Evolutionary conservation across 257 asterid species (phyloP), one percentile per base, ranked within the genome.

Genomic region (Nicotiana paniculata): DNA sequence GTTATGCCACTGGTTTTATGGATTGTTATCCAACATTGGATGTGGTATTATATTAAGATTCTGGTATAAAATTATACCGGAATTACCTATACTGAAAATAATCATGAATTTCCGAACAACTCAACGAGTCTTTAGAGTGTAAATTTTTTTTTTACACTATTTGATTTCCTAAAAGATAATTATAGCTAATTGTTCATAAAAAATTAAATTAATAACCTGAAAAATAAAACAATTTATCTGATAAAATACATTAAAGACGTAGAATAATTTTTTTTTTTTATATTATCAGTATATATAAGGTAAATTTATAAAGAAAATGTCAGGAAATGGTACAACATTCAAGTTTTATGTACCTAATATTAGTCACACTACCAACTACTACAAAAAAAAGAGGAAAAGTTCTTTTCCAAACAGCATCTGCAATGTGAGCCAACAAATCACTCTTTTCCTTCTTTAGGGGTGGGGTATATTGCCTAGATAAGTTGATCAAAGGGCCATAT

Each of bases 121-220:
- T 4, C 0, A 66, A 2, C 12, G 2, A 64, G 72, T 7, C 1
- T 4, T 1, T 6, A 11, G 1, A 4, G 1, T 24, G 1, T 26
- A n/a, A 9, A 0, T 3, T 8, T 61, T 53, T 53, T 3, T 53
- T 24, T 21, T 10, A 24, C 11, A 6, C 28, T 82, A 78, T 68
- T 79, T 54, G 68, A 72, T 85, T 84, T 83, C 64, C 80, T 64
- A 82, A 86, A 83, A 81, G 79, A 39, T 77, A 17, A 24, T 11
- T 35, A 61, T n/a, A 37, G 12, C 43, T 72, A 66, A 32, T 53
- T 32, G 21, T 2, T 66, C 46, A 66, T 30, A 4, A 32, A 32
- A 32, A 2, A 0, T 4, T 2, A 1, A 33, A 32, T 6, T 66
- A 66, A 5, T 30, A 30, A 30, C 18, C 11, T 61, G 6, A 1